Base-by-base conservation (phyloP, 164 flowering plant genomes). In the Umbilicus rupestris region DNA sequence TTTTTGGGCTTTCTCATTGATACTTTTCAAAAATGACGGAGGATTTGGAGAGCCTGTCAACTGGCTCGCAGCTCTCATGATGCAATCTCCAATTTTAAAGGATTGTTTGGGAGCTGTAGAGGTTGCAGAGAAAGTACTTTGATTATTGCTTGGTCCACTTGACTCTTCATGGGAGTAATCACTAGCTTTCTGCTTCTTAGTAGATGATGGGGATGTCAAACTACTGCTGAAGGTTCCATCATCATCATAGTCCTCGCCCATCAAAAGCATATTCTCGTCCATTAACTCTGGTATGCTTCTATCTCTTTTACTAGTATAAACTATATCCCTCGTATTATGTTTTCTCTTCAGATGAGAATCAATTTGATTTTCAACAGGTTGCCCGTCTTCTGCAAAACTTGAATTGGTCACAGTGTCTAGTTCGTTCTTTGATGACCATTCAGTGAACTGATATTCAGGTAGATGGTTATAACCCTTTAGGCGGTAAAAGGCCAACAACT, bases 11-110 rank as follows among this genome's bases (percentile, higher is more conserved):
- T 66, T 72, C 68, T 66, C 76, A 62, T 69, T 73, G 50, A 60
- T 66, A 39, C 52, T 12, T 70, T 79, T 82, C 39, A 75, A 17
- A 33, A 74, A 68, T 41, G 87, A 70, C 19, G 83, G 9, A 26
- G 59, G 31, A 9, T 31, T 31, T 26, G 65, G 71, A 39, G 91
- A 71, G 20, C 84, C 92, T n/a, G 85, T 78, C 67, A 86, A 76
- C 69, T 80, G 88, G 76, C 83, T 87, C 5, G 96, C 96, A 74
- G 74, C 83, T 66, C 83, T 81, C 15, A 83, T 73, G 44, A 92
- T 82, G 73, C 90, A 81, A n/a, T 87, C 98, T 58, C 98, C 96
- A 65, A 92, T 79, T 64, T 83, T 89, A 58, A 84, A 81, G 11
- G 87, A 81, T 63, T 77, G 86, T 68, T 75, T 81, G 8, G 80